phyloP scores from a whole-genome alignment of 371 early-diverging fungal species.

The Neoconidiobolus thromboides region DNA sequence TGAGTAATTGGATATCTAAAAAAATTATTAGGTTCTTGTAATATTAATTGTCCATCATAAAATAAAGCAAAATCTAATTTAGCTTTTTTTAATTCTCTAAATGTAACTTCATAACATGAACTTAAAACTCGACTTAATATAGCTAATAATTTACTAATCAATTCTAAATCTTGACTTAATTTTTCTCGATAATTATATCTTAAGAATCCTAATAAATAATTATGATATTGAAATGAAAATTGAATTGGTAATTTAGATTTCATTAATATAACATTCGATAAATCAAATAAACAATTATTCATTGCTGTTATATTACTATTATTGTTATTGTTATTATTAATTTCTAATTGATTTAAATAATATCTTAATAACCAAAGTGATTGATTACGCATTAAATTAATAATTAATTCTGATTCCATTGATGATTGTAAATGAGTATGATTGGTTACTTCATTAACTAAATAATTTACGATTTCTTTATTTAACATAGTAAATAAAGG shows the following conservation, averaged over 20 bases:
- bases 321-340: too few relatives aligned
- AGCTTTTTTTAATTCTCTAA: slow-evolving; percentile 36
- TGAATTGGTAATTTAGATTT: slow-evolving; percentile 25
- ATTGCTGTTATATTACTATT: slow-evolving; percentile 15
- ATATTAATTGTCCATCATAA: slow-evolving; percentile 39
- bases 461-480: background rate
- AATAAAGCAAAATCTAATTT: slow-evolving; percentile 33
- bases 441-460: background rate
- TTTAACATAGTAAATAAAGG: background rate
- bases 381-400: slow-evolving; percentile 31
- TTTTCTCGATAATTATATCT: slow-evolving; percentile 32
- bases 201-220: slow-evolving; percentile 38
- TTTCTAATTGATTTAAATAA: slow-evolving; percentile 19
- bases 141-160: slow-evolving; percentile 26
- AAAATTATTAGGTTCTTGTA: slow-evolving; percentile 26
- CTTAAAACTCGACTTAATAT: slow-evolving; percentile 29
- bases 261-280: slow-evolving; percentile 22
- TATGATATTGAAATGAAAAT: slow-evolving; percentile 29
- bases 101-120: slow-evolving; percentile 33
- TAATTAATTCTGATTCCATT: slow-evolving; percentile 14
- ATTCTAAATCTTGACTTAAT: slow-evolving; percentile 19
- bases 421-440: background rate
- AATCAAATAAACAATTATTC: slow-evolving; percentile 14
- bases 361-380: slow-evolving; percentile 31
- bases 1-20: slow-evolving; percentile 17